phyloP scores from a whole-genome alignment of 2,329 filamentous ascomycete species.

The Exserohilum rostratum region DNA sequence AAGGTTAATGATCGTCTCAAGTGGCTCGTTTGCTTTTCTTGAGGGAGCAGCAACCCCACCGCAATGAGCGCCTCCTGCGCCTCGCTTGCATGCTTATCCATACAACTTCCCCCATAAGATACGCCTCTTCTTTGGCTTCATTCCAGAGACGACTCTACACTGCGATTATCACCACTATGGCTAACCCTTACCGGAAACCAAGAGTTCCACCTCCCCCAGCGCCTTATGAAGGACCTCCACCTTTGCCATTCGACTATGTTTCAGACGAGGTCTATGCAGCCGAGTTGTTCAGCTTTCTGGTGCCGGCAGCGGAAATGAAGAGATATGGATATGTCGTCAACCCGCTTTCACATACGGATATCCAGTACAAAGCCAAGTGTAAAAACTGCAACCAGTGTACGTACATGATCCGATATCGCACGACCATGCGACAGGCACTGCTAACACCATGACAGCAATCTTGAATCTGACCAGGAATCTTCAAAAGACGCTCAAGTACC shows the following conservation, averaged over 20 bases:
- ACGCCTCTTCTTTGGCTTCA: not conserved
- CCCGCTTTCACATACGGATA: constrained; percentile 14
- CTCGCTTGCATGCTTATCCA: not conserved
- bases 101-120: not conserved
- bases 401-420: not conserved
- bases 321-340: constrained; percentile 17
- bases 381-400: constrained; percentile 18
- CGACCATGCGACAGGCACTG: not conserved
- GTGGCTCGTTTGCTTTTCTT: not conserved
- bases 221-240: not conserved
- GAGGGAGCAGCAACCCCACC: not conserved
- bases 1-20: not conserved
- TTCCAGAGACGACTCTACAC: not conserved
- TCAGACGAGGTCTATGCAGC: not conserved
- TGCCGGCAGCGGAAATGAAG: not conserved
- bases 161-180: not conserved
- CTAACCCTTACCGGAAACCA: not conserved
- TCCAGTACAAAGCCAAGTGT: constrained; percentile 19
- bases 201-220: not conserved
- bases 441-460: constrained; percentile 1
- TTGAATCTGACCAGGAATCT: constrained; percentile 3
- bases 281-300: constrained; percentile 6
- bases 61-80: not conserved
- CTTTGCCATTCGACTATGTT: not conserved
- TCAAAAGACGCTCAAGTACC: not conserved